A percentile compares a stretch with the other conserved stretches of the same genome.
These are phyloP conservation scores for Leavenworthia alabamica DNA, from an alignment of 345 rosid species.

Conservation along the genomic window DNA sequence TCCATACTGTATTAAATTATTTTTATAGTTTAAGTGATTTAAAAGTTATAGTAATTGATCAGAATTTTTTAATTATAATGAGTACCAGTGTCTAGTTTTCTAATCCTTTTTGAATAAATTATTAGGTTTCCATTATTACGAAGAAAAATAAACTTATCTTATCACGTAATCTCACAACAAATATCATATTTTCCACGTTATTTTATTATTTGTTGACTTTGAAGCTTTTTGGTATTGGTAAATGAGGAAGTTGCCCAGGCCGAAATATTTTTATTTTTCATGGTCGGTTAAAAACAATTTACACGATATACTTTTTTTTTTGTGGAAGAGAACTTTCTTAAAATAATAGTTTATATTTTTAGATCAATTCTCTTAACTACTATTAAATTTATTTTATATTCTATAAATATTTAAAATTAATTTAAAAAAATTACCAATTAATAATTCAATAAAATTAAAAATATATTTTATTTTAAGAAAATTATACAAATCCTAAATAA, in stretches of 20 bases:
- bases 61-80: background rate
- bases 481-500: too few relatives aligned
- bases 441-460: too few relatives aligned
- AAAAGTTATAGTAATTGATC: too few relatives aligned
- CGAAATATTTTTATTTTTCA: background rate
- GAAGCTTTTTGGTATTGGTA: background rate
- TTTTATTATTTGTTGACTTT: slow-evolving; percentile 18
- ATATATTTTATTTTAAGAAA: too few relatives aligned
- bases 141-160: background rate
- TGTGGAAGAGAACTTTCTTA: too few relatives aligned
- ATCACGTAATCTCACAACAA: slow-evolving; percentile 12
- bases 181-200: slow-evolving; percentile 10
- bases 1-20: background rate
- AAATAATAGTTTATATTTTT: too few relatives aligned
- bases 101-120: background rate
- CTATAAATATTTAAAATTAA: too few relatives aligned
- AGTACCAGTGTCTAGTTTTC: background rate
- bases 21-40: too few relatives aligned
- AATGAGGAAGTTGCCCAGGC: background rate
- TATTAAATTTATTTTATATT: too few relatives aligned
- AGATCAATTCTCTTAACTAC: too few relatives aligned
- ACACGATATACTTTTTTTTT: background rate
- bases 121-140: background rate
- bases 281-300: background rate
- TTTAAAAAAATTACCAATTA: too few relatives aligned